These are phyloP conservation scores for Lactuca sativa DNA, from an alignment of 129 eudicot species.

Conservation along the genomic window DNA sequence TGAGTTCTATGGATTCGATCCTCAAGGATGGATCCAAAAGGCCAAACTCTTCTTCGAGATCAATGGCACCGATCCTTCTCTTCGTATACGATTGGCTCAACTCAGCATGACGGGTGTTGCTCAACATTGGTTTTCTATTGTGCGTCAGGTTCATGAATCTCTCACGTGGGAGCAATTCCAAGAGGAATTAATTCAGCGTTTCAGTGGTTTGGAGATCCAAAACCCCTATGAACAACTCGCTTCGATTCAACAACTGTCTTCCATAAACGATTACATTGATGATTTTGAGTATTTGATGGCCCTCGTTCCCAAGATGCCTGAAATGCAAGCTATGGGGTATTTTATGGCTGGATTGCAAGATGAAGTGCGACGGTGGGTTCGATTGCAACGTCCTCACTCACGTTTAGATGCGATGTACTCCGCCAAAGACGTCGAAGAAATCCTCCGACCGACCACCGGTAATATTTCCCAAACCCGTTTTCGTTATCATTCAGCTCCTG, in stretches of 20 bases:
- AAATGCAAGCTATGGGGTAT: neutral
- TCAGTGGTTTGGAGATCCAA: neutral
- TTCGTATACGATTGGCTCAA: neutral
- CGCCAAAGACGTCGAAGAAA: too few species aligned
- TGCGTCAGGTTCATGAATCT: neutral
- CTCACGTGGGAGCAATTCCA: neutral
- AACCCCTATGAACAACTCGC: neutral
- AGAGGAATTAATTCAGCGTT: neutral
- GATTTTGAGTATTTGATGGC: neutral
- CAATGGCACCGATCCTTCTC: too few species aligned
- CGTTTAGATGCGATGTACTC: too few species aligned
- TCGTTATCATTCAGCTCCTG: too few species aligned
- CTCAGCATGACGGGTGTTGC: neutral
- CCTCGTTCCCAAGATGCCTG: neutral
- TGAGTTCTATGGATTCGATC: too few species aligned
- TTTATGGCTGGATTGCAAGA: neutral
- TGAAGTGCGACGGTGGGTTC: neutral
- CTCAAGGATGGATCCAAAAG: too few species aligned
- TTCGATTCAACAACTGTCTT: neutral
- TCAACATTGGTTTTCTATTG: neutral
- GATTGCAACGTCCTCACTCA: neutral
- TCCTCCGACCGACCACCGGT: too few species aligned
- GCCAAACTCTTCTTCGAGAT: too few species aligned
- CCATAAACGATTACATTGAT: neutral
- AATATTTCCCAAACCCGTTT: too few species aligned